phyloP scores from a whole-genome alignment of 1,284 basidiomycete genomes.

The Pseudozyma sp. region DNA sequence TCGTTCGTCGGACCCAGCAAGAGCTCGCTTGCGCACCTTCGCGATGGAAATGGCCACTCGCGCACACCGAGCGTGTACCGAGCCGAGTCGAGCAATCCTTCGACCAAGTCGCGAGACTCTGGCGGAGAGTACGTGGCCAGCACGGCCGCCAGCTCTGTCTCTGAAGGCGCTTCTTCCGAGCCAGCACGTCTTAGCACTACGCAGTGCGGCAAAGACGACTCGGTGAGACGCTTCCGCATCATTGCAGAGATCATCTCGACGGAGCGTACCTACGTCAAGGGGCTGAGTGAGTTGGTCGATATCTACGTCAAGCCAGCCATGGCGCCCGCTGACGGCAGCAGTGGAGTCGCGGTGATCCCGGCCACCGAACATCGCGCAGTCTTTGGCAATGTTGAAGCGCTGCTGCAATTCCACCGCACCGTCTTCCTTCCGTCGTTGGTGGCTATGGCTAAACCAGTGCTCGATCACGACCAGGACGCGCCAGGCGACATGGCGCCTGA shows the following conservation, averaged over 20 bases:
- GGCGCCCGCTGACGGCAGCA: slow-evolving; percentile 72
- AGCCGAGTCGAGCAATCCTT: slow-evolving; percentile 45
- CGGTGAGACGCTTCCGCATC: slow-evolving; percentile 63
- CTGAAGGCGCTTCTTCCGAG: slow-evolving; percentile 21
- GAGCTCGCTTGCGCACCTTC: slow-evolving; percentile 29
- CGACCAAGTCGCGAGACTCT: slow-evolving; percentile 41
- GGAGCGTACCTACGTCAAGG: slow-evolving; percentile 93
- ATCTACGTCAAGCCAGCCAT: slow-evolving; percentile 92
- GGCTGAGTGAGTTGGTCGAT: slow-evolving; percentile 89
- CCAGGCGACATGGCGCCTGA: slow-evolving; percentile 78
- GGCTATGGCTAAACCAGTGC: slow-evolving; percentile 71
- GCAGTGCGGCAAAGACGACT: slow-evolving; percentile 62
- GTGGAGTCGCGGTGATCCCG: slow-evolving; percentile 83
- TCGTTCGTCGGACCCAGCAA: slow-evolving; percentile 32
- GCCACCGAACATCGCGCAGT: slow-evolving; percentile 86
- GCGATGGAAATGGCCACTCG: slow-evolving; percentile 21
- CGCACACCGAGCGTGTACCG: slow-evolving; percentile 37
- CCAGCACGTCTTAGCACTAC: slow-evolving; percentile 24
- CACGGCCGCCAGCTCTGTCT: slow-evolving; percentile 37
- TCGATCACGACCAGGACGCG: slow-evolving; percentile 46
- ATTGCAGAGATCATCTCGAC: slow-evolving; percentile 75
- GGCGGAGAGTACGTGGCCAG: slow-evolving; percentile 31
- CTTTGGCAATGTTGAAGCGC: slow-evolving; percentile 88
- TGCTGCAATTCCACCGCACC: slow-evolving; percentile 90
- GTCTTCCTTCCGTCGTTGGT: slow-evolving; percentile 91